Evolutionary conservation across 225 moss, liverwort and hornwort genomes (phyloP).

Genomic region (Climacium dendroides): DNA sequence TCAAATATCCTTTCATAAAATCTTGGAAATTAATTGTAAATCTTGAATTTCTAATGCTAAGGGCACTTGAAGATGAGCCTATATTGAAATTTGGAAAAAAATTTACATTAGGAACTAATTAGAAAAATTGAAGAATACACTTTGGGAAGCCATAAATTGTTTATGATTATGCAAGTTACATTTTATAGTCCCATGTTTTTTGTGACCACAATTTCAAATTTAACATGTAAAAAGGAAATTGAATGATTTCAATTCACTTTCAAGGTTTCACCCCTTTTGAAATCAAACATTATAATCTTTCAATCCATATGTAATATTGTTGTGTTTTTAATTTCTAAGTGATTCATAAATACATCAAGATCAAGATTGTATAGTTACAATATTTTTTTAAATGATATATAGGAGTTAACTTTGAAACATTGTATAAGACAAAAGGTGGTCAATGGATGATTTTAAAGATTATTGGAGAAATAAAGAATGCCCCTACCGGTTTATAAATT

Average conservation of each 20-base stretch:
- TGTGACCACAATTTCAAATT: neutral
- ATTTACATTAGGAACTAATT: neutral
- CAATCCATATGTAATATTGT: neutral
- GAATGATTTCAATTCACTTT: neutral
- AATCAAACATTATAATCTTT: neutral
- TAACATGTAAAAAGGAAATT: neutral
- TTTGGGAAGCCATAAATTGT: rapidly evolving
- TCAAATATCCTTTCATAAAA: neutral
- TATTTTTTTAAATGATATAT: neutral
- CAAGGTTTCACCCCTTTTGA: neutral
- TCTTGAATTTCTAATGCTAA: neutral
- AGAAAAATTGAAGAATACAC: neutral
- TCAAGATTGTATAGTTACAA: neutral
- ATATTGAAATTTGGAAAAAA: neutral
- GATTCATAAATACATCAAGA: neutral
- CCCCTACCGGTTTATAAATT: neutral
- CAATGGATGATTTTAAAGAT: neutral
- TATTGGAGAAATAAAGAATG: neutral
- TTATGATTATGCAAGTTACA: rapidly evolving
- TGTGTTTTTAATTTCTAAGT: neutral
- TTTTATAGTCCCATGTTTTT: neutral
- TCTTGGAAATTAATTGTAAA: neutral
- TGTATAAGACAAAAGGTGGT: too few species aligned
- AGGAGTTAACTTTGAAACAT: rapidly evolving
- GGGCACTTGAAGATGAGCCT: neutral